A percentile compares a stretch with the other conserved stretches of the same genome.
Conservation (phyloP, 2,329 filamentous ascomycete genomes). For the Incumbomyces lentus region DNA sequence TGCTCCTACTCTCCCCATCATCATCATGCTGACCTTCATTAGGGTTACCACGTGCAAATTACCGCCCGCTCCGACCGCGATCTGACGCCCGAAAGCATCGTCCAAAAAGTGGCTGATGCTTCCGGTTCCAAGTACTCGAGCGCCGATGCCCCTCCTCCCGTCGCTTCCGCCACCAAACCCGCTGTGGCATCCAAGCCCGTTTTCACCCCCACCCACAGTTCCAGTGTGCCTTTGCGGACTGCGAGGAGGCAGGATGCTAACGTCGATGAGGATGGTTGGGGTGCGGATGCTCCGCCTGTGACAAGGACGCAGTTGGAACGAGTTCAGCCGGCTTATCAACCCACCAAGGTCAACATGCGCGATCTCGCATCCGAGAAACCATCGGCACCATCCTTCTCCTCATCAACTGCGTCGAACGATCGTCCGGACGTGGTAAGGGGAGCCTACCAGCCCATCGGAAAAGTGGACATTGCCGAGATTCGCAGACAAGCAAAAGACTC, state of each 20-base stretch:
- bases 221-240: constrained; percentile 28
- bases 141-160: constrained; percentile 47
- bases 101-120: constrained; percentile 88
- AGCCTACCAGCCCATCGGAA: constrained; percentile 85
- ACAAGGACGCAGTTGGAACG: constrained; percentile 82
- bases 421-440: constrained; percentile 63
- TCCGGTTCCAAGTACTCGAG: constrained; percentile 90
- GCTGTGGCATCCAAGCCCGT: constrained; percentile 79
- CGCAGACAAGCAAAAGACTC: constrained; percentile 60
- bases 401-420: constrained; percentile 37
- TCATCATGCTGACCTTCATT: constrained; percentile 12
- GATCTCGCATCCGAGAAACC: constrained; percentile 64
- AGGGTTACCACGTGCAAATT: constrained; percentile 94
- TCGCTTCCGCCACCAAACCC: constrained; percentile 41
- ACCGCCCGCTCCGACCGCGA: constrained; percentile 87
- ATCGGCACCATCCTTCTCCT: constrained; percentile 52
- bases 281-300: constrained; percentile 81
- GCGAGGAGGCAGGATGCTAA: constrained; percentile 37
- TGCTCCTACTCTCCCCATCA: constrained; percentile 1
- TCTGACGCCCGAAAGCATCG: constrained; percentile 73
- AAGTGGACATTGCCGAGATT: constrained; percentile 93
- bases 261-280: constrained; percentile 84
- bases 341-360: constrained; percentile 88
- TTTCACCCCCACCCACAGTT: constrained; percentile 67
- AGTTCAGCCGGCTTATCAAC: constrained; percentile 84